phyloP scores from a whole-genome alignment of 495 filamentous ascomycete species.

The Apodospora peruviana region DNA sequence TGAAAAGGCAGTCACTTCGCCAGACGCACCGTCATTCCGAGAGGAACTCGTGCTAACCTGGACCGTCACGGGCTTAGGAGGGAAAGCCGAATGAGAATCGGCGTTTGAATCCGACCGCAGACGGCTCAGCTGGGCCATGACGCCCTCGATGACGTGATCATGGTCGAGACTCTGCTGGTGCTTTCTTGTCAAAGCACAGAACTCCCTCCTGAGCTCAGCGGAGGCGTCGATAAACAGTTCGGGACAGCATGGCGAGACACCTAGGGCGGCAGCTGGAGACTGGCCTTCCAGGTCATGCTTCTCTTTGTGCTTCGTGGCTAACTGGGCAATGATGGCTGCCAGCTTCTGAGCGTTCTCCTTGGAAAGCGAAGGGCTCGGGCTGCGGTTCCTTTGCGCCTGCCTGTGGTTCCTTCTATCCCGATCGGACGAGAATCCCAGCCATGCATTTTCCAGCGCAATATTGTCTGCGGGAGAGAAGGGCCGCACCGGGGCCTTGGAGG shows the following conservation, averaged over 20 bases:
- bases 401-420: slow-evolving; percentile 36
- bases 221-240: slow-evolving; percentile 36
- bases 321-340: slow-evolving; percentile 40
- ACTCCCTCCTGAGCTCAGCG: slow-evolving; percentile 37
- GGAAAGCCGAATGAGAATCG: neutral
- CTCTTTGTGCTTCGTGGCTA: slow-evolving; percentile 29
- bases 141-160: slow-evolving; percentile 34
- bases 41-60: neutral
- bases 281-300: slow-evolving; percentile 29
- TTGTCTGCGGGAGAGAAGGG: slow-evolving; percentile 77
- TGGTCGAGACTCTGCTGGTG: slow-evolving; percentile 29
- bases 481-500: slow-evolving; percentile 54
- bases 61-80: neutral
- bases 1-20: slow-evolving; percentile 2
- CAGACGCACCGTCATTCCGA: neutral
- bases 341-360: slow-evolving; percentile 33
- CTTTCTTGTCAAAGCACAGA: slow-evolving; percentile 39
- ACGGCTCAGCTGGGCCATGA: slow-evolving; percentile 34
- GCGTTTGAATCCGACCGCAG: slow-evolving; percentile 8
- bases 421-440: slow-evolving; percentile 50
- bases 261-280: slow-evolving; percentile 14
- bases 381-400: slow-evolving; percentile 22
- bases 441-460: slow-evolving; percentile 65
- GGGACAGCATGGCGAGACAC: slow-evolving; percentile 31
- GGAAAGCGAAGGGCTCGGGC: slow-evolving; percentile 25